Evolutionary conservation across 805 yeast genomes (phyloP).

Genomic region (Clavispora carvajalis): DNA sequence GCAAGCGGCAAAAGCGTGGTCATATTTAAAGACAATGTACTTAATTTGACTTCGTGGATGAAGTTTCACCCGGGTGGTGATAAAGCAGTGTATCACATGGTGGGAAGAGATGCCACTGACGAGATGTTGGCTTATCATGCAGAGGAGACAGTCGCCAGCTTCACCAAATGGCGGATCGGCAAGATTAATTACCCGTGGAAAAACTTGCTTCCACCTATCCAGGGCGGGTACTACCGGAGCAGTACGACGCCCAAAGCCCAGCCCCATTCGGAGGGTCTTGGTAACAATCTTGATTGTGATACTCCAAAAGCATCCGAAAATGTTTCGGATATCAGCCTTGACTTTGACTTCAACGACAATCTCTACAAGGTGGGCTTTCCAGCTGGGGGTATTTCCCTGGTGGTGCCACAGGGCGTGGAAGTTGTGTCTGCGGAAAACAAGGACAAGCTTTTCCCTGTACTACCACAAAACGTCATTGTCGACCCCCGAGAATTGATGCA

Average conservation of each 20-base stretch:
- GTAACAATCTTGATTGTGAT: constrained; percentile 4
- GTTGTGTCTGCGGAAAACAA: constrained; percentile 32
- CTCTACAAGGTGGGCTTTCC: constrained; percentile 32
- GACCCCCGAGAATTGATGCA: constrained; percentile 52
- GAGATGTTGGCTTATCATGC: constrained; percentile 84
- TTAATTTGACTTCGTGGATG: constrained; percentile 68
- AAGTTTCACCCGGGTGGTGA: constrained; percentile 84
- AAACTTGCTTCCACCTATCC: constrained; percentile 81
- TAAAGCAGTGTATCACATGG: constrained; percentile 74
- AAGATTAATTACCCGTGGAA: constrained; percentile 59
- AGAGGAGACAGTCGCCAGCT: constrained; percentile 47
- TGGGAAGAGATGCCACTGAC: constrained; percentile 87
- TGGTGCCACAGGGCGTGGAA: constrained; percentile 45
- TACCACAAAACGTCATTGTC: constrained; percentile 27
- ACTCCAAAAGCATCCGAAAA: constrained; percentile 6
- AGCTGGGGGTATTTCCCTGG: constrained; percentile 40
- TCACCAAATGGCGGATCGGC: constrained; percentile 63
- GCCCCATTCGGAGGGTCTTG: constrained; percentile 1
- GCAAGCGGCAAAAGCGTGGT: constrained; percentile 67
- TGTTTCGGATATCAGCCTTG: constrained; percentile 12
- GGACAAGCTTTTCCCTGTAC: constrained; percentile 30
- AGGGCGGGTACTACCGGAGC: constrained; percentile 53
- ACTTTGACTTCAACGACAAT: constrained; percentile 1
- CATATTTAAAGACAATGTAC: constrained; percentile 54
- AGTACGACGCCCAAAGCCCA: background rate